Percentiles rank a stretch among this genome's conserved stretches.
Evolutionary conservation across 2,329 filamentous ascomycete genomes (phyloP).

Genomic region (Drechslerella coelobrocha): DNA sequence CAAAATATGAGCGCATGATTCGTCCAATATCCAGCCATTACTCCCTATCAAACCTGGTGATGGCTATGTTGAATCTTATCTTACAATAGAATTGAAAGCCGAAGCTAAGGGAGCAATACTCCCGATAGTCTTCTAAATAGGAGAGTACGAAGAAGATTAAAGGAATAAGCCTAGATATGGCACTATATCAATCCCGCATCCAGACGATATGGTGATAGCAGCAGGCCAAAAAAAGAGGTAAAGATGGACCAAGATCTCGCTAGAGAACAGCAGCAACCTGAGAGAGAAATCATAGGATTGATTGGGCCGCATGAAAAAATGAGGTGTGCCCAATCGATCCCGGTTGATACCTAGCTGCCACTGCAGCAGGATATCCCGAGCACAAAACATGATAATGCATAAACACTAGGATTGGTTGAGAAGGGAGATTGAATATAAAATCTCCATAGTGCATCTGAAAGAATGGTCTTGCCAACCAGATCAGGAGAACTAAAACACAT

Average conservation of each 20-base stretch:
- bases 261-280: conserved; percentile 1
- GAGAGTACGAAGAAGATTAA: no score
- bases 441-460: background rate
- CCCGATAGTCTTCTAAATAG: background rate
- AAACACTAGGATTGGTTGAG: background rate
- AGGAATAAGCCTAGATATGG: no score
- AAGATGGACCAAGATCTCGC: background rate
- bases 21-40: no score
- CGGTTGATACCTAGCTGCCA: background rate
- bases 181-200: no score
- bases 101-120: background rate
- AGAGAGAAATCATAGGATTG: background rate
- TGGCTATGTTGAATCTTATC: conserved; percentile 18
- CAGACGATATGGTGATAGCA: background rate
- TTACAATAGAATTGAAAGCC: conserved; percentile 27
- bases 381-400: background rate
- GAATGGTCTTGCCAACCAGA: background rate
- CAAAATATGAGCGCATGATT: no score
- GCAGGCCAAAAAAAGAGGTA: background rate
- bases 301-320: conserved; percentile 14
- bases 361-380: background rate
- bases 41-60: conserved; percentile 18
- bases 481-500: conserved; percentile 1
- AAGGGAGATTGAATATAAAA: background rate
- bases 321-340: background rate